A percentile compares a stretch with the other conserved stretches of the same genome.
Conservation (phyloP, 768 basidiomycete species). For the Tricholoma saponaceum region DNA sequence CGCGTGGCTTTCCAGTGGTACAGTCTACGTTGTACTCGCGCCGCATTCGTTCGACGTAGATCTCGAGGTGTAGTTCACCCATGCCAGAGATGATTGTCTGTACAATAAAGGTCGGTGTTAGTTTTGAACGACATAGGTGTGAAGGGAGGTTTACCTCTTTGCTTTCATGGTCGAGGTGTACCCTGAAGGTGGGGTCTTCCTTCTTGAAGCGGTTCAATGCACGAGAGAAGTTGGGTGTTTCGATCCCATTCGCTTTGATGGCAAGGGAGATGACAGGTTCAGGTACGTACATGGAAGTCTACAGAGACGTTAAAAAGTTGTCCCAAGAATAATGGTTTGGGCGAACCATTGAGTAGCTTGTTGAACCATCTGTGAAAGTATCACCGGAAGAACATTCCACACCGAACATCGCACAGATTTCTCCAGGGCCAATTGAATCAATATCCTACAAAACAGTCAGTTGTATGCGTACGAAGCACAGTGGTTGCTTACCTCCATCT, state of each 20-base stretch:
- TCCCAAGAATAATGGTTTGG: not conserved
- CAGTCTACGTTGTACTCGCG: conserved; percentile 96
- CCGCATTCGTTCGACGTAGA: conserved; percentile 98
- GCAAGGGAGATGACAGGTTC: conserved; percentile 97
- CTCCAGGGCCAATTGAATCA: conserved; percentile 89
- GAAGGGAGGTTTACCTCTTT: conserved; percentile 62
- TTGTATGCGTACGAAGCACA: not conserved
- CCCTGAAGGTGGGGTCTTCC: conserved; percentile 98
- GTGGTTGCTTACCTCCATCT: conserved; percentile 80
- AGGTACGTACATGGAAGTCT: conserved; percentile 99
- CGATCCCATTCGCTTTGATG: conserved; percentile 86
- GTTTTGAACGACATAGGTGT: not conserved
- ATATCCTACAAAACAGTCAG: conserved; percentile 61
- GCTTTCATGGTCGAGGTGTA: conserved; percentile 90
- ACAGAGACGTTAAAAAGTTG: conserved; percentile 5
- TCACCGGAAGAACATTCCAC: conserved; percentile 98
- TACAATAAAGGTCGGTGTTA: not conserved
- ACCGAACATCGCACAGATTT: conserved; percentile 99
- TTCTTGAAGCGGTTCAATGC: conserved; percentile 97
- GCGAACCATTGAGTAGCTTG: conserved; percentile 87
- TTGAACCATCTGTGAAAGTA: conserved; percentile 92
- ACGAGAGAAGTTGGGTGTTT: conserved; percentile 94
- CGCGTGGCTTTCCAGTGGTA: conserved; percentile 91
- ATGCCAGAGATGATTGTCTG: conserved; percentile 99
- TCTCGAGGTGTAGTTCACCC: conserved; percentile 98